Evolutionary conservation across 768 basidiomycete genomes (phyloP), one percentile per base, ranked within the genome.

Genomic region (Albatrellus ellisii): DNA sequence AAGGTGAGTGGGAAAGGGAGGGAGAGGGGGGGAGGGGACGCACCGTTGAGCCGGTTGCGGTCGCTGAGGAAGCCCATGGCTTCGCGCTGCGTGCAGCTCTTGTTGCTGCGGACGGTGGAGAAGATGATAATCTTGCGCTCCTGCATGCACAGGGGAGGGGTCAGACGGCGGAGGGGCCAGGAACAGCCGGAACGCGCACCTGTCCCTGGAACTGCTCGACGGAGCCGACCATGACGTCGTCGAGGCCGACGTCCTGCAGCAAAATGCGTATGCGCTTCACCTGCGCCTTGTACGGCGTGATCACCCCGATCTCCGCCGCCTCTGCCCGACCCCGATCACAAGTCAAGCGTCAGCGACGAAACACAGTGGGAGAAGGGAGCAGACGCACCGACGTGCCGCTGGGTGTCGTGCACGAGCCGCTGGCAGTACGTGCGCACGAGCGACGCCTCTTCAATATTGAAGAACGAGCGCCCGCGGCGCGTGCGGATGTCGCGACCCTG

Each of bases 151-250:
- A 12, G 4, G 17, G 15, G 11, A 22, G 17, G 3, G 4, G 20
- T 21, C 4, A 2, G 14, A 17, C n/a, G 15, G 15, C 25, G 25
- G 15, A 21, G 14, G n/a, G 11, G 8, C 7, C 26, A 39, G 21
- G 7, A 14, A n/a, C 18, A 15, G 3, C 18, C 8, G 12, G 5
- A 36, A 21, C 4, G 33, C 59, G 18, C 17, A 65, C 65, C 50
- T 65, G 62, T 17, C 65, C 65, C 43, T 67, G 65, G 53, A 64
- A 64, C 37, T 62, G 59, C 49, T 67, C 65, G 7, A 64, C 64
- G 26, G 55, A 61, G 7, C 59, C 63, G 10, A 65, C 62, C 33
- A 58, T 59, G 28, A 62, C 44, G 1, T 43, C 51, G 6, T 36
- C 43, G 15, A 52, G 20, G 2, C 41, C 26, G 9, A n/a, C 38